These are phyloP conservation scores for Picocystis sp. DNA, from an alignment of 163 green algal genomes.

Conservation along the genomic window DNA sequence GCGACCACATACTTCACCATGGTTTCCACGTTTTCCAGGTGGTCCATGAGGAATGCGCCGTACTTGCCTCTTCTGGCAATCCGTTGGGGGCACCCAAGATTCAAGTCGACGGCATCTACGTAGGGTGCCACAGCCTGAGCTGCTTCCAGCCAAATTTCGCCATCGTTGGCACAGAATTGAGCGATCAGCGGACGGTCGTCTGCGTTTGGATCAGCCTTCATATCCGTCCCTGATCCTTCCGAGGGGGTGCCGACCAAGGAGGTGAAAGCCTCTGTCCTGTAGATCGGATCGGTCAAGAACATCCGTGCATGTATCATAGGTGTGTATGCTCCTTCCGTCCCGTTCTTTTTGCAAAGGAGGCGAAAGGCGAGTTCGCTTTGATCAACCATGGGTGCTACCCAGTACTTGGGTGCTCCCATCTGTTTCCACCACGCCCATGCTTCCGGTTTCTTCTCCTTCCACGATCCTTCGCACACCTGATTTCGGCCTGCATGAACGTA, in stretches of 20 bases:
- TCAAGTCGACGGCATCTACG: conserved; percentile 84
- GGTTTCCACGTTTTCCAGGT: conserved; percentile 54
- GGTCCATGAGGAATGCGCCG: conserved; percentile 93
- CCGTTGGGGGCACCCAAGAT: conserved; percentile 87
- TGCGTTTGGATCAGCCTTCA: background rate
- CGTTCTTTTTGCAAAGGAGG: conserved; percentile 67
- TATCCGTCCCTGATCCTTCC: too few relatives aligned
- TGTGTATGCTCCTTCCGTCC: conserved; percentile 71
- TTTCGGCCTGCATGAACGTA: too few relatives aligned
- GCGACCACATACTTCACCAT: conserved; percentile 24
- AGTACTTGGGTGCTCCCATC: conserved; percentile 3
- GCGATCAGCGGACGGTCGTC: conserved; percentile 75
- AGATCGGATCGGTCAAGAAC: conserved; percentile 32
- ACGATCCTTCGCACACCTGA: too few relatives aligned
- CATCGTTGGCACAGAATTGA: conserved; percentile 97
- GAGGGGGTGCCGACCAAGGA: conserved; percentile 21
- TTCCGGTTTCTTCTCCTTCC: too few relatives aligned
- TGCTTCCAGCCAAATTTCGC: conserved; percentile 44
- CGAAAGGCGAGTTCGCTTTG: conserved; percentile 75
- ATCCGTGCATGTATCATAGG: conserved; percentile 75
- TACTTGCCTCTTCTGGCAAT: conserved; percentile 82
- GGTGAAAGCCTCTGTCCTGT: conserved; percentile 65
- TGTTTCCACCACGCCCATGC: background rate
- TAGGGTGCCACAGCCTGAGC: conserved; percentile 35
- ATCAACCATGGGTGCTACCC: conserved; percentile 12